These are phyloP conservation scores for Nothomitra cinnamomea DNA, from an alignment of 2,329 filamentous ascomycete genomes.

Conservation along the genomic window DNA sequence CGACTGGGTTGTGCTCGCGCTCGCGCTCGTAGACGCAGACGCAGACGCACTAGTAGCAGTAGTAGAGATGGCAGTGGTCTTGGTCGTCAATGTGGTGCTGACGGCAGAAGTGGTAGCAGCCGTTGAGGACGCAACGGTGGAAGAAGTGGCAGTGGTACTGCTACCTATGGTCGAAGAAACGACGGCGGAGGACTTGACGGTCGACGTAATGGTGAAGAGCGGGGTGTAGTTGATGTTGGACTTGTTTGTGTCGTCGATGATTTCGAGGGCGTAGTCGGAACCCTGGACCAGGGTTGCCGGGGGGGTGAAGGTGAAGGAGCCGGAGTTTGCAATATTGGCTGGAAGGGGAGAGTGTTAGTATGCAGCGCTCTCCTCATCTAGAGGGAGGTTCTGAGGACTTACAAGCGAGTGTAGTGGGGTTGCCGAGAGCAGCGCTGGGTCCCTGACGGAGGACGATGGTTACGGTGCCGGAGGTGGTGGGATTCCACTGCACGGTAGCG, in stretches of 20 bases:
- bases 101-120: not conserved
- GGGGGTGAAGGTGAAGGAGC: constrained; percentile 35
- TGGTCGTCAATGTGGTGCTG: not conserved
- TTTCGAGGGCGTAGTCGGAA: constrained; percentile 40
- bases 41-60: not conserved
- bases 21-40: not conserved
- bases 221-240: constrained; percentile 8
- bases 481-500: not conserved
- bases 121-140: not conserved
- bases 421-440: constrained; percentile 29
- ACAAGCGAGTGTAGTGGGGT: constrained; percentile 32
- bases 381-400: constrained; percentile 13
- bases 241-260: constrained; percentile 17
- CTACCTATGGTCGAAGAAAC: not conserved
- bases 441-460: constrained; percentile 41
- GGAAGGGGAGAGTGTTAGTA: not conserved
- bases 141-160: not conserved
- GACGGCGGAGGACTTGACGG: not conserved
- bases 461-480: constrained; percentile 16
- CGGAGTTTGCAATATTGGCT: constrained; percentile 24
- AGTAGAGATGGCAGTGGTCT: not conserved
- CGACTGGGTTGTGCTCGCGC: not conserved
- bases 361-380: not conserved
- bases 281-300: constrained; percentile 24
- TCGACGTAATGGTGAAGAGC: constrained; percentile 7